Evolutionary conservation across 495 filamentous ascomycete genomes (phyloP).

Genomic region (Penicillium subrubescens): DNA sequence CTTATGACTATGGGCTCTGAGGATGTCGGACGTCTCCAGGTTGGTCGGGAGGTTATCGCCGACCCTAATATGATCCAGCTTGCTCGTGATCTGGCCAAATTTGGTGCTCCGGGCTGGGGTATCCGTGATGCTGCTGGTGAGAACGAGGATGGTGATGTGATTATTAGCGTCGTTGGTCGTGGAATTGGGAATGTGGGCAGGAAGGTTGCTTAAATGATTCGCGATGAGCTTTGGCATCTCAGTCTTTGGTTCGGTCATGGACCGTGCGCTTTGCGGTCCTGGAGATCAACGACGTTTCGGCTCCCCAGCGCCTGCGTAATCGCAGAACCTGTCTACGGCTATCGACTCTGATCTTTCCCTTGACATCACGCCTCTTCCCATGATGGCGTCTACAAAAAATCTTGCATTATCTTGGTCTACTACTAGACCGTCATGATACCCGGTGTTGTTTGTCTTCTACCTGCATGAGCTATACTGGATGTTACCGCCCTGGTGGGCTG

Average conservation of each 20-base stretch:
- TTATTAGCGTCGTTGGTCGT: conserved; percentile 88
- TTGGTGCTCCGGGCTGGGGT: conserved; percentile 87
- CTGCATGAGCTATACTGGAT: conserved; percentile 19
- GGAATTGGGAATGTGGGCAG: conserved; percentile 95
- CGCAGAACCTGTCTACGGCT: not conserved
- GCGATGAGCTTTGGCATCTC: not conserved
- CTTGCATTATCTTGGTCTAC: conserved; percentile 9
- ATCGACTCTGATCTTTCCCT: not conserved
- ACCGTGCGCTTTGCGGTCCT: not conserved
- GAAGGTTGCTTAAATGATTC: conserved; percentile 73
- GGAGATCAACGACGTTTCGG: not conserved
- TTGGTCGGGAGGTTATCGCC: conserved; percentile 72
- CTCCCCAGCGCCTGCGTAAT: not conserved
- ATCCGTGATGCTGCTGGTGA: conserved; percentile 71
- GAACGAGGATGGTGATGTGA: conserved; percentile 67
- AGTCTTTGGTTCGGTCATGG: not conserved
- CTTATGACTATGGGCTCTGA: conserved; percentile 95
- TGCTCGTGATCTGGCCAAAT: conserved; percentile 78
- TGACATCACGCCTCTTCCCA: not conserved
- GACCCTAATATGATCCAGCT: conserved; percentile 76
- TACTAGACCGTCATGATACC: conserved; percentile 25
- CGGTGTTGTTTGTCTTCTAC: conserved; percentile 16
- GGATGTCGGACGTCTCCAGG: conserved; percentile 65
- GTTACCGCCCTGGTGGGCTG: not conserved
- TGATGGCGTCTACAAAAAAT: not conserved